These are phyloP conservation scores for Neurospora tetrasperma DNA, from an alignment of 495 filamentous ascomycete species.

Conservation along the genomic window DNA sequence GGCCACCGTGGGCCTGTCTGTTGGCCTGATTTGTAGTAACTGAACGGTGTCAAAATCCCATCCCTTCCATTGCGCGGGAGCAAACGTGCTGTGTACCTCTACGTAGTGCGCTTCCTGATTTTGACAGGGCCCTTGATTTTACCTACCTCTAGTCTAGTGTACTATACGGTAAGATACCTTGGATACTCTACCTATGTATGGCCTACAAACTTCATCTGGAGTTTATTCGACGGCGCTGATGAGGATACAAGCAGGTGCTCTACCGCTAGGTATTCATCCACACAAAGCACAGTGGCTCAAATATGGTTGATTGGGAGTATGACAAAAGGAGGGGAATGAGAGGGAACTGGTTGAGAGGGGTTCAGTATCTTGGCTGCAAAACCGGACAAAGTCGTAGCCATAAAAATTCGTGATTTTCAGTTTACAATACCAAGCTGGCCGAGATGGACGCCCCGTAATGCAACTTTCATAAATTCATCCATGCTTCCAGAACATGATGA, in stretches of 20 bases:
- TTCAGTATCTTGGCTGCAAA: not conserved
- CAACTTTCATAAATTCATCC: not conserved
- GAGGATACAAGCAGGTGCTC: not conserved
- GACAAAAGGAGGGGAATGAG: not conserved
- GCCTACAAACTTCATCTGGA: not conserved
- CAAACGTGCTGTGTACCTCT: not conserved
- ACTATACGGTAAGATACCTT: not conserved
- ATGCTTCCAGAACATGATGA: not conserved
- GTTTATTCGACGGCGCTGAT: not conserved
- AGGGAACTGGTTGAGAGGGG: not conserved
- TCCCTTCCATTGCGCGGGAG: not conserved
- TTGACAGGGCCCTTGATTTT: not conserved
- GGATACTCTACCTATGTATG: not conserved
- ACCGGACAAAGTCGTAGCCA: not conserved
- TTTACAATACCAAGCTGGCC: not conserved
- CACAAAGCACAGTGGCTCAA: not conserved
- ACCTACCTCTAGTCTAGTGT: too few relatives aligned
- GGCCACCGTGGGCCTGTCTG: not conserved
- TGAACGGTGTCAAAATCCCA: not conserved
- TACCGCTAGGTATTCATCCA: not conserved
- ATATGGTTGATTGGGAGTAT: not conserved
- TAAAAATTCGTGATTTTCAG: not conserved
- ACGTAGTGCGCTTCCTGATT: not conserved
- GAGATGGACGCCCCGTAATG: not conserved
- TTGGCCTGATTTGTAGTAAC: not conserved